These are phyloP conservation scores for Carpinus fangiana DNA, from an alignment of 306 rosid species.

Conservation along the genomic window DNA sequence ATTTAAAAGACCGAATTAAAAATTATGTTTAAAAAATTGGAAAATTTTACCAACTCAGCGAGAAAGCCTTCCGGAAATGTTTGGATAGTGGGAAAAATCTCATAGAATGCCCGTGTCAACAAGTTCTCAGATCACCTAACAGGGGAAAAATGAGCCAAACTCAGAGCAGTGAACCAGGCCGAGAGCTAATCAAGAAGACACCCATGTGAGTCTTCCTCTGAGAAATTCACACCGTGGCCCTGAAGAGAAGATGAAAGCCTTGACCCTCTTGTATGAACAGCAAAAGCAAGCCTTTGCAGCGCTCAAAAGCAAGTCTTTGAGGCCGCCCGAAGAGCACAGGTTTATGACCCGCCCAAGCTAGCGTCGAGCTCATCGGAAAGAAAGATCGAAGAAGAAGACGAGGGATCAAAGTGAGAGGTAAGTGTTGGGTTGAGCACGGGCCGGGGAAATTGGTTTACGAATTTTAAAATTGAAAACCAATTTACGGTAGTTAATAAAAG, in stretches of 20 bases:
- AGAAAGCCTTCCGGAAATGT: constrained; percentile 43
- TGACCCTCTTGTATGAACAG: constrained; percentile 81
- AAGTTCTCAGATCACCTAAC: constrained; percentile 55
- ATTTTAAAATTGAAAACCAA: too few relatives aligned
- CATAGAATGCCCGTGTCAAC: constrained; percentile 85
- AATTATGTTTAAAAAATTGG: too few relatives aligned
- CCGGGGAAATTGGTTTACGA: too few relatives aligned
- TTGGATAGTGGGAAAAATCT: constrained; percentile 12
- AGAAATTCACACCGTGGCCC: constrained; percentile 86
- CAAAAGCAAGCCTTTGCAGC: constrained; percentile 75
- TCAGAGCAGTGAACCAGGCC: constrained; percentile 28
- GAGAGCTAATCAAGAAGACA: constrained; percentile 41
- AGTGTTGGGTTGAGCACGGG: too few relatives aligned
- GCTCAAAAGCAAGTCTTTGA: constrained; percentile 45
- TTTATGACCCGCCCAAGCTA: constrained; percentile 35
- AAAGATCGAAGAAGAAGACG: constrained; percentile 23
- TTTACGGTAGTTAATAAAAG: too few relatives aligned
- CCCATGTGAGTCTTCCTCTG: constrained; percentile 22
- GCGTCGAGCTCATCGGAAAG: constrained; percentile 15
- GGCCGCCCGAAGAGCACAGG: constrained; percentile 32
- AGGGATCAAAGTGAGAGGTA: constrained; percentile 10
- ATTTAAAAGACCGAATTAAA: too few relatives aligned
- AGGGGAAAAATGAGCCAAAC: constrained; percentile 34
- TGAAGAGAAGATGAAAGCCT: constrained; percentile 82
- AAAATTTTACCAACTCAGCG: not conserved